Evolutionary conservation across 169 alveolate genomes (phyloP), one percentile per base, ranked within the genome.

Genomic region (Cryptosporidium bovis): DNA sequence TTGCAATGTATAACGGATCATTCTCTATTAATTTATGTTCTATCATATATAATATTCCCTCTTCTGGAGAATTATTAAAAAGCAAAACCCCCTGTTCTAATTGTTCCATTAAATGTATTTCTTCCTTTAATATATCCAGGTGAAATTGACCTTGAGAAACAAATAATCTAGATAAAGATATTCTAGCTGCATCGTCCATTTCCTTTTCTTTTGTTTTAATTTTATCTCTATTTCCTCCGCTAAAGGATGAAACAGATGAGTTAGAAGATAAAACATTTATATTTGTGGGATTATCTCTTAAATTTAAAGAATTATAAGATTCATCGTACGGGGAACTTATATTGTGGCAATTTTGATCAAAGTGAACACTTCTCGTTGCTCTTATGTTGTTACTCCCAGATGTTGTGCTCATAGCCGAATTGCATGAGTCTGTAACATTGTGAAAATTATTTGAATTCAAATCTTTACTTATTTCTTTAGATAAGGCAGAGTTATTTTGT

Each of bases 61-160:
- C 87, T 60, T 77, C 87, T 10, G 87, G 87, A 0, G 87, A 60
- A 53, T 77, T 77, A 20, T 77, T 77, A 51, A 77, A 77, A 27
- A 77, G 56, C 2, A 77, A 33, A 20, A 77, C 87, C 29, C 87
- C 87, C 50, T 77, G 87, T 46, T 77, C 87, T 12, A 77, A 71
- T 48, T 60, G 71, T 40, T 77, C 87, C 87, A 77, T 77, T 10
- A 77, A 20, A 10, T 77, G 87, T 58, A 77, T 77, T 40, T 77
- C 87, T 29, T 77, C 87, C 16, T 77, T 77, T 29, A 77, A 62
- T 24, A 60, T 60, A 27, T 77, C 87, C 87, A 77, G 36, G 64
- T 77, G 87, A 51, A 68, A 77, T 29, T 77, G 87, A 20, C 87
- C 87, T 46, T 77, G 87, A 27, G 87, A 77, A 7, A 77, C 64